Conservation (phyloP, 106 monocot genomes). For the Iris macrosiphon region DNA sequence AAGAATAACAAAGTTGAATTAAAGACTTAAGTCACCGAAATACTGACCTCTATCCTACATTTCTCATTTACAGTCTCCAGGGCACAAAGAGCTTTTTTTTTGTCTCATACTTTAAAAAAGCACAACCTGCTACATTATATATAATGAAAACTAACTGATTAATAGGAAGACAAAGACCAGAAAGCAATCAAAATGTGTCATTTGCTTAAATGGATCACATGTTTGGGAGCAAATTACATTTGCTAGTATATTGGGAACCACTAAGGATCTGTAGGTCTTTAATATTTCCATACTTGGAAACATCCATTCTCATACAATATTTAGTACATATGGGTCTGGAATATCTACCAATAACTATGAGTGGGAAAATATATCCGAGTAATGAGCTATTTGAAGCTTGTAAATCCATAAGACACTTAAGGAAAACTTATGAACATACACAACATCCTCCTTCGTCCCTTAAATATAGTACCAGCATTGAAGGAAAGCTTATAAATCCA, state of each 20-base stretch:
- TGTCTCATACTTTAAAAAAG: constrained; percentile 79
- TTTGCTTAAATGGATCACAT: not conserved
- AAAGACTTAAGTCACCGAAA: not conserved
- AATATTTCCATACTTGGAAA: constrained; percentile 75
- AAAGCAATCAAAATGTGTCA: not conserved
- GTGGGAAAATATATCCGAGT: too few relatives aligned
- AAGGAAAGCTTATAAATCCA: too few relatives aligned
- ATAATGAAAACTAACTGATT: constrained; percentile 5
- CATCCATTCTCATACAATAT: too few relatives aligned
- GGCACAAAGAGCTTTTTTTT: constrained; percentile 81
- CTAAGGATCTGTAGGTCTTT: constrained; percentile 80
- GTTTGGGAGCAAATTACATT: constrained; percentile 38
- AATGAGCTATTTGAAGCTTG: too few relatives aligned
- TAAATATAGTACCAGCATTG: too few relatives aligned
- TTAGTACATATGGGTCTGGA: too few relatives aligned
- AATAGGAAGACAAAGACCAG: not conserved
- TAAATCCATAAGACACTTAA: too few relatives aligned
- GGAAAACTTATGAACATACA: too few relatives aligned
- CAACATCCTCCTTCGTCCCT: too few relatives aligned
- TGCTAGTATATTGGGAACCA: constrained; percentile 83
- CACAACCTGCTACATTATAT: constrained; percentile 70
- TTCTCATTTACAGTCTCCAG: constrained; percentile 83
- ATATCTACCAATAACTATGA: too few relatives aligned
- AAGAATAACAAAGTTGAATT: not conserved
- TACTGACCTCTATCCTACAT: constrained; percentile 78